These are phyloP conservation scores for Leccinum fibrillosum DNA, from an alignment of 768 basidiomycete species.

Conservation along the genomic window DNA sequence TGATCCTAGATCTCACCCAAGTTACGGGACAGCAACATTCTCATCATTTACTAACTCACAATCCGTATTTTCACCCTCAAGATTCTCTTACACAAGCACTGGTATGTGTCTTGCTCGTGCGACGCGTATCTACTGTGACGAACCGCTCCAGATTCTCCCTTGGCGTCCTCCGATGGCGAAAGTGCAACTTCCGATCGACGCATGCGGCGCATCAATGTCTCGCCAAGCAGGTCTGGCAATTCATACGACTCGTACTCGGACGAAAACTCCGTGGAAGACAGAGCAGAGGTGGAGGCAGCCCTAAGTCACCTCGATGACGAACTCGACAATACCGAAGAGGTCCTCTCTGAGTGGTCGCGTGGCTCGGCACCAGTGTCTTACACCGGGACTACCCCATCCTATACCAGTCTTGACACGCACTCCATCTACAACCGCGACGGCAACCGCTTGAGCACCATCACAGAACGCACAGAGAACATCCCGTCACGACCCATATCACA, in stretches of 20 bases:
- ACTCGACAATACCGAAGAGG: conserved; percentile 61
- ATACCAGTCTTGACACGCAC: conserved; percentile 38
- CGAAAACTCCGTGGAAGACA: conserved; percentile 45
- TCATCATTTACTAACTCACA: conserved; percentile 50
- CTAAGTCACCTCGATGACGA: conserved; percentile 67
- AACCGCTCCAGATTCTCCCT: conserved; percentile 38
- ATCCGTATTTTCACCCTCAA: conserved; percentile 57
- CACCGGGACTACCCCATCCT: conserved; percentile 32
- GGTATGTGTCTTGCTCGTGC: conserved; percentile 35
- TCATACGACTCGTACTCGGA: conserved; percentile 57
- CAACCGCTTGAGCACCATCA: conserved; percentile 65
- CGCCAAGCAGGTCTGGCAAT: conserved; percentile 42
- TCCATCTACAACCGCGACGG: conserved; percentile 41
- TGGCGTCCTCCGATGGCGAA: conserved; percentile 45
- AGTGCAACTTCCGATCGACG: conserved; percentile 43
- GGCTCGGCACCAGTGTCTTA: conserved; percentile 32
- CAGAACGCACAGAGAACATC: conserved; percentile 72
- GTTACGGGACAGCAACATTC: conserved; percentile 56
- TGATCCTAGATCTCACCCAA: conserved; percentile 58
- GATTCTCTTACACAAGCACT: conserved; percentile 55
- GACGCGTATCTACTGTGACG: conserved; percentile 2
- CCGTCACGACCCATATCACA: conserved; percentile 54
- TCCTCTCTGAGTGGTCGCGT: conserved; percentile 64
- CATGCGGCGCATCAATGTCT: conserved; percentile 54
- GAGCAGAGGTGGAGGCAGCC: conserved; percentile 61